Conservation (phyloP, 371 early-diverging fungal genomes). For the Mortierella sp. region DNA sequence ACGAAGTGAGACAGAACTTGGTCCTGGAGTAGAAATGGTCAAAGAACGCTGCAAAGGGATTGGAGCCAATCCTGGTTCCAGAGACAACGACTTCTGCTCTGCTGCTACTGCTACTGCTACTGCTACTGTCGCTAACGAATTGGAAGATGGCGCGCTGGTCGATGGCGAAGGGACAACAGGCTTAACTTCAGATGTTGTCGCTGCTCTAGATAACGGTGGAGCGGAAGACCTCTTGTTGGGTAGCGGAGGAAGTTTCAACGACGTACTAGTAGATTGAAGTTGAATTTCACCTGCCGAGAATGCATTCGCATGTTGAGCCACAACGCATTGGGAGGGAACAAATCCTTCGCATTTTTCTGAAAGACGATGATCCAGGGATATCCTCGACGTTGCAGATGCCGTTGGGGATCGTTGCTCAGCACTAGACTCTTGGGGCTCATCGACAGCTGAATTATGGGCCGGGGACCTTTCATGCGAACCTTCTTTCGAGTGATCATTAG, state of each 20-base stretch:
- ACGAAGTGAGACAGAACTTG: constrained; percentile 28
- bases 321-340: constrained; percentile 24
- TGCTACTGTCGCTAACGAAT: not conserved
- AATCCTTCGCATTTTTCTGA: constrained; percentile 19
- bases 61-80: not conserved
- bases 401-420: constrained; percentile 14
- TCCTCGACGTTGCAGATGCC: constrained; percentile 2
- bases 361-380: constrained; percentile 33
- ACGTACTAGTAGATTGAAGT: constrained; percentile 16
- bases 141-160: constrained; percentile 5
- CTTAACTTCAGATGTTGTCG: constrained; percentile 12
- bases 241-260: constrained; percentile 22
- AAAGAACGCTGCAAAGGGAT: constrained; percentile 12
- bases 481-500: constrained; percentile 18
- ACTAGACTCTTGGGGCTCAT: not conserved
- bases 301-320: constrained; percentile 33
- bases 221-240: constrained; percentile 41
- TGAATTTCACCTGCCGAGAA: constrained; percentile 52
- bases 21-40: constrained; percentile 15
- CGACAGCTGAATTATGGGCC: constrained; percentile 1
- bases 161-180: not conserved
- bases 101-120: not conserved
- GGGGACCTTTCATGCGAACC: constrained; percentile 5
- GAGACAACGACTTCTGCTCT: not conserved
- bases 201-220: constrained; percentile 31